Conservation (phyloP, 2,329 filamentous ascomycete genomes). For the Exophiala viscosa region DNA sequence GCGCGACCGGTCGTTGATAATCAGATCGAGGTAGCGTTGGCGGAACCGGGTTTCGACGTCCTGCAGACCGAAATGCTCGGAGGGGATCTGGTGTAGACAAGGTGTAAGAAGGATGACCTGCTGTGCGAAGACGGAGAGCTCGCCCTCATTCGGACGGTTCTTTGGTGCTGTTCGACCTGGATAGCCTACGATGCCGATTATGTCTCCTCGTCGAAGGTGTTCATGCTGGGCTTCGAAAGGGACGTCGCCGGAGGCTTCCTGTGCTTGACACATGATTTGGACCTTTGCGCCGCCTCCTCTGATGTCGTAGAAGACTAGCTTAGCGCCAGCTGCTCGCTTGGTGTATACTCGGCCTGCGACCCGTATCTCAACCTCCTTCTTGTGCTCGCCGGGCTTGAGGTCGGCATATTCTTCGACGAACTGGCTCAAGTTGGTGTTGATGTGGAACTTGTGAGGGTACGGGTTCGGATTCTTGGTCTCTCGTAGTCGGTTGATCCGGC, state of each 20-base stretch:
- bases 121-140: slow-evolving; percentile 88
- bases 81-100: slow-evolving; percentile 84
- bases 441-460: slow-evolving; percentile 91
- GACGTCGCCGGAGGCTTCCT: slow-evolving; percentile 66
- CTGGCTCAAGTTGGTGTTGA: slow-evolving; percentile 75
- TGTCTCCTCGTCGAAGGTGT: slow-evolving; percentile 82
- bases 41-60: slow-evolving; percentile 91
- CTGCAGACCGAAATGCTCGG: slow-evolving; percentile 91
- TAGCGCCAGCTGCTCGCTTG: slow-evolving; percentile 74
- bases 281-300: slow-evolving; percentile 71
- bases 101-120: slow-evolving; percentile 84
- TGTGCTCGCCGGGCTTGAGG: slow-evolving; percentile 82
- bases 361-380: slow-evolving; percentile 69
- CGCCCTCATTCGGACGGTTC: slow-evolving; percentile 74
- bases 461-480: slow-evolving; percentile 72
- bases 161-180: slow-evolving; percentile 84
- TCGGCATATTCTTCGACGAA: slow-evolving; percentile 71
- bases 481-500: slow-evolving; percentile 72
- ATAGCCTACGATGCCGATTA: slow-evolving; percentile 82
- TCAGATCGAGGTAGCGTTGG: slow-evolving; percentile 89
- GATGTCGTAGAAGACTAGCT: slow-evolving; percentile 89
- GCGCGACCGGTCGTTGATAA: slow-evolving; percentile 88
- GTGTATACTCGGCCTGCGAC: slow-evolving; percentile 86
- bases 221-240: slow-evolving; percentile 87
- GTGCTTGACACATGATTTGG: slow-evolving; percentile 88